Base-by-base conservation (phyloP, 352 stramenopile species). In the Phytophthora quininea region DNA sequence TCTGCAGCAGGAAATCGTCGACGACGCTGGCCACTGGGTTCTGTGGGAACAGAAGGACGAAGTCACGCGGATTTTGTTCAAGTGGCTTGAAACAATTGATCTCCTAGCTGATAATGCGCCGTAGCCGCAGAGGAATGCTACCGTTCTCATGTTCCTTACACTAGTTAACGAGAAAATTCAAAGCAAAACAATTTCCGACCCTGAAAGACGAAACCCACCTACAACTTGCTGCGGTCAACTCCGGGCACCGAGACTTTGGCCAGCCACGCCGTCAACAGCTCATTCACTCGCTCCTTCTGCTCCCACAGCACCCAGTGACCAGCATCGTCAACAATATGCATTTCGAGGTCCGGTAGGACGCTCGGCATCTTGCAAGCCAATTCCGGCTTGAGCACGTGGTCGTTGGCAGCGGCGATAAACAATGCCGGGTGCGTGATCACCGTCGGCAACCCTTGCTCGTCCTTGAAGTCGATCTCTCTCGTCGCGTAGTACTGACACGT, bases 291-390 rank as follows among this genome's bases (percentile, higher is more conserved):
- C 45, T 86, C 69, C 3, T 67, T 74, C 59, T 81, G 67, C 60
- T 90, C 82, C 73, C 76, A 86, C 2, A 91, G 60, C 49, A 85
- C 78, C 82, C 82, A 91, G 54, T 91, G 82, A 33, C 82, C 82
- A 8, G 79, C 79, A 27, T 82, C 54, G 35, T 73, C 52, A 35
- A 91, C 65, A 19, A 86, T 61, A 31, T 82, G 65, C 54, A 82
- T 75, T 37, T 81, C 62, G 2, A 89, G 56, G 10, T 86, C 74
- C 8, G 78, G 74, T 14, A 91, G 68, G 15, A 80, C 55, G 37
- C 80, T 66, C 10, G 64, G 62, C 74, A 84, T 92, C 19, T 76
- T 67, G 19, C 48, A 54, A 3, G 79, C 84, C 81, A 93, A 85
- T 43, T 76, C 73, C 1, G 82, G 85, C 1, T 58, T 76, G 8